Conservation (phyloP, 495 filamentous ascomycete genomes). For the Sporormia fimetaria region DNA sequence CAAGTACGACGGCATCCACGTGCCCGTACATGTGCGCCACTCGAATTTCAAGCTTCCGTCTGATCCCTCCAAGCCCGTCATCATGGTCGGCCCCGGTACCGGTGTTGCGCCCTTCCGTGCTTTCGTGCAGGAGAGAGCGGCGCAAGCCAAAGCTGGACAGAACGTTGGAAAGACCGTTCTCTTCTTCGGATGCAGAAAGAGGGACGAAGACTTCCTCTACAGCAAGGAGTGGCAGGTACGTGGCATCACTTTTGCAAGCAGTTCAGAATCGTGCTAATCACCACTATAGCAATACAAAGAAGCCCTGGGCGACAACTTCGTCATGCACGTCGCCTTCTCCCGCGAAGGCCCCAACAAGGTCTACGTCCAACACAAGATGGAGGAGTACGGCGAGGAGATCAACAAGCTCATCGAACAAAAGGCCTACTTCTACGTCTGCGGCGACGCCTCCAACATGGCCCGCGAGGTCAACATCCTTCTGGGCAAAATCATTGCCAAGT, state of each 20-base stretch:
- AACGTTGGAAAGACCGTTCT: slow-evolving; percentile 80
- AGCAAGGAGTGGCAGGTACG: slow-evolving; percentile 86
- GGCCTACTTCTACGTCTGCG: slow-evolving; percentile 96
- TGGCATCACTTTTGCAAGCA: slow-evolving; percentile 7
- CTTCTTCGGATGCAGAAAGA: slow-evolving; percentile 88
- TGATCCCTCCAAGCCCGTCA: slow-evolving; percentile 83
- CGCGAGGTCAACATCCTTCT: slow-evolving; percentile 85
- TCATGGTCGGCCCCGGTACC: slow-evolving; percentile 93
- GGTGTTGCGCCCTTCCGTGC: slow-evolving; percentile 94
- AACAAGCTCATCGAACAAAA: slow-evolving; percentile 81
- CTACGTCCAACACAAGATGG: slow-evolving; percentile 89
- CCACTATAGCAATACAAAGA: slow-evolving; percentile 60
- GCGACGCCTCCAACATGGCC: slow-evolving; percentile 97
- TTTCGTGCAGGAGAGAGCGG: slow-evolving; percentile 87
- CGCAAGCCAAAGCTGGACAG: slow-evolving; percentile 65
- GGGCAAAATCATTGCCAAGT: slow-evolving; percentile 68
- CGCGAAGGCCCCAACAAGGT: slow-evolving; percentile 76
- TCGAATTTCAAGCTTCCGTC: slow-evolving; percentile 99
- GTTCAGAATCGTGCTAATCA: slow-evolving; percentile 13
- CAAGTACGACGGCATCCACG: slow-evolving; percentile 92
- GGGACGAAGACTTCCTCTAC: slow-evolving; percentile 84
- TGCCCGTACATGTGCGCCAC: slow-evolving; percentile 91
- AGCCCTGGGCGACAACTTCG: slow-evolving; percentile 73
- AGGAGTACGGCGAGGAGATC: slow-evolving; percentile 70
- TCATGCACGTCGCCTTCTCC: slow-evolving; percentile 86